Base-by-base conservation (phyloP, 257 asterid species). In the Solanum sparsipilum region DNA sequence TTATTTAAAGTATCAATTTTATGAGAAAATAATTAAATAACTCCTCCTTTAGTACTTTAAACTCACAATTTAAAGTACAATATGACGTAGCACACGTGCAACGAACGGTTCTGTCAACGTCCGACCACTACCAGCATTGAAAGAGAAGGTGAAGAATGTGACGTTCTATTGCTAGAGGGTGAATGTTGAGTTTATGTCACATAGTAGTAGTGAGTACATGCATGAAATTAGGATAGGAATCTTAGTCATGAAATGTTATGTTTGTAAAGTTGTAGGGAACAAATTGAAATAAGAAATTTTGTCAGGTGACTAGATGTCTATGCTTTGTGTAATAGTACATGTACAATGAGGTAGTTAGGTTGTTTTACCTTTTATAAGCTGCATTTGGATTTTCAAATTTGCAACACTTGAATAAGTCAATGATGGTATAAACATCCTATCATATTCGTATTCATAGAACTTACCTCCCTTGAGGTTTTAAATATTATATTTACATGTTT, bases 121-220 rank as follows among this genome's bases (percentile, higher is more conserved):
- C 25, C 96, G 99, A 2, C 97, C 97, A 10, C 86, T 97, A 16
- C 99, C 99, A 20, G 98, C 98, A 32, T 91, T 97, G 27, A 97
- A 97, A 86, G 99, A 97, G 74, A 96, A 96, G 91, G 99, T 96
- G 90, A 96, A 96, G 68, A 93, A 98, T 85, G 99, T 96, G 44
- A 97, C 96, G 99, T 97, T 97, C 89, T 97, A 97, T 44, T 97
- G 99, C 88, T 93, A 93, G 91, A 72, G 67, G 8, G 21, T 32
- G 82, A 83, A 27, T 44, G 85, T 16, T 46, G 52, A 63, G 27
- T 63, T n/a, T 46, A 81, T 46, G 85, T 81, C 9, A 46, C 9
- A 44, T 27, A 79, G 67, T 78, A 13, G 56, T 35, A 35, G 82
- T 41, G 2, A 41, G 85, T 81, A 46, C 11, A 81, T 81, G 85